These are phyloP conservation scores for Tetraselmis striata DNA, from an alignment of 139 green algal species.

Conservation along the genomic window DNA sequence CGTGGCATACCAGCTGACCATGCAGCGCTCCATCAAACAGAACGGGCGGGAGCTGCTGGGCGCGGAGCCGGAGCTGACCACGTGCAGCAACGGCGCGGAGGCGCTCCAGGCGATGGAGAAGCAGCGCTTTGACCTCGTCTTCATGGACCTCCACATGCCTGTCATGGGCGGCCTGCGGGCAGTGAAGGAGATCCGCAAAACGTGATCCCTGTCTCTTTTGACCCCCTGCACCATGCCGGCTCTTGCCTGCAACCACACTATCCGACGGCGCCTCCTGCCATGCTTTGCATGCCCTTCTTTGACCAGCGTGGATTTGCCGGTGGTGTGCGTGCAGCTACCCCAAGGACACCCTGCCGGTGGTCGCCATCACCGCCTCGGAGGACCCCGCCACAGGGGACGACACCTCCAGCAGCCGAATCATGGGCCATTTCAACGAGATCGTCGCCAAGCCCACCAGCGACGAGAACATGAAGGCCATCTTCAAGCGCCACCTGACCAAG, in stretches of 20 bases:
- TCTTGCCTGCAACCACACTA: too few species aligned
- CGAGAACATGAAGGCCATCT: background rate
- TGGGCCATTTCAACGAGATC: background rate
- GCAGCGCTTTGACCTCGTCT: slow-evolving; percentile 62
- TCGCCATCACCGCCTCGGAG: background rate
- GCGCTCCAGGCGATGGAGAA: slow-evolving; percentile 3
- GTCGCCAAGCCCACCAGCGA: background rate
- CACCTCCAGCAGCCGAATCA: background rate
- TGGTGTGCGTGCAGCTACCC: background rate
- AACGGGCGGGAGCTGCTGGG: too few species aligned
- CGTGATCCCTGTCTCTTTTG: too few species aligned
- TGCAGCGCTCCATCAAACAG: too few species aligned
- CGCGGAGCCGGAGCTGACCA: too few species aligned
- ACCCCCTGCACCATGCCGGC: too few species aligned
- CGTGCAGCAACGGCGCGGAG: background rate
- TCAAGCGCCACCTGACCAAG: background rate
- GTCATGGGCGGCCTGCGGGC: too few species aligned
- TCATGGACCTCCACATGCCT: slow-evolving; percentile 76
- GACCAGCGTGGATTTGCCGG: background rate
- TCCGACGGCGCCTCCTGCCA: too few species aligned
- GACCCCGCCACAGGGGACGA: background rate
- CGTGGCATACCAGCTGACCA: too few species aligned
- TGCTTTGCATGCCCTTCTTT: too few species aligned
- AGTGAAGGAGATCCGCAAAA: too few species aligned
- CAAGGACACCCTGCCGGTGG: background rate